These are phyloP conservation scores for Pseudisothecium myosuroides DNA, from an alignment of 225 moss, liverwort and hornwort genomes.

Conservation along the genomic window DNA sequence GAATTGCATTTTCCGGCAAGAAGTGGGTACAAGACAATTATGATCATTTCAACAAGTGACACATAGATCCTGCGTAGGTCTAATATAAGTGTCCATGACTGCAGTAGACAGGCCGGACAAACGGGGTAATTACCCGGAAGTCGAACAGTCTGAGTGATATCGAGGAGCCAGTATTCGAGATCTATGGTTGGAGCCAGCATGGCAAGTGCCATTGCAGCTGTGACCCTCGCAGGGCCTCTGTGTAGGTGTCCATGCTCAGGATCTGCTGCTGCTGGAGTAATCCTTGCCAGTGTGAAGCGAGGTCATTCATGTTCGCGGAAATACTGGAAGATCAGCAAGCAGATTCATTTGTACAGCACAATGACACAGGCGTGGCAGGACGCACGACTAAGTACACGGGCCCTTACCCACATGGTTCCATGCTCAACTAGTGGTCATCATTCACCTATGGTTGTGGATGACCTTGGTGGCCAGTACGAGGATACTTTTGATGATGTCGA, in stretches of 20 bases:
- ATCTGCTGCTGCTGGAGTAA: neutral
- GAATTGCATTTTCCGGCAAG: neutral
- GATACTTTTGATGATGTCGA: constrained; percentile 85
- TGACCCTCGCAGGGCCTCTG: constrained; percentile 5
- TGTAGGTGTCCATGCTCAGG: constrained; percentile 20
- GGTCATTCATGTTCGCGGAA: neutral
- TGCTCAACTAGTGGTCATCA: constrained; percentile 32
- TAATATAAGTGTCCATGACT: neutral
- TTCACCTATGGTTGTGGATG: constrained; percentile 63
- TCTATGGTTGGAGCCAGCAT: constrained; percentile 12
- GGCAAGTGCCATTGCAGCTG: constrained; percentile 11
- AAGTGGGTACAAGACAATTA: neutral
- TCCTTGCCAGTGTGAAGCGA: constrained; percentile 1
- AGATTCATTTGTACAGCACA: constrained; percentile 40
- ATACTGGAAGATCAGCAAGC: constrained; percentile 7
- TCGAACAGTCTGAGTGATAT: neutral
- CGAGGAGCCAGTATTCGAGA: neutral
- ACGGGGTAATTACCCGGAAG: neutral
- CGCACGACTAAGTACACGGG: constrained; percentile 36
- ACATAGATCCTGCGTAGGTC: neutral
- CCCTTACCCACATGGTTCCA: constrained; percentile 33
- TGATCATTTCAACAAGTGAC: neutral
- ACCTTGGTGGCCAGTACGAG: constrained; percentile 83
- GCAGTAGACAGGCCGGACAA: neutral
- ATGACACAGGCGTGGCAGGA: constrained; percentile 80